Evolutionary conservation across 495 filamentous ascomycete genomes (phyloP), one percentile per base, ranked within the genome.

Genomic region (Penicillium lagena): DNA sequence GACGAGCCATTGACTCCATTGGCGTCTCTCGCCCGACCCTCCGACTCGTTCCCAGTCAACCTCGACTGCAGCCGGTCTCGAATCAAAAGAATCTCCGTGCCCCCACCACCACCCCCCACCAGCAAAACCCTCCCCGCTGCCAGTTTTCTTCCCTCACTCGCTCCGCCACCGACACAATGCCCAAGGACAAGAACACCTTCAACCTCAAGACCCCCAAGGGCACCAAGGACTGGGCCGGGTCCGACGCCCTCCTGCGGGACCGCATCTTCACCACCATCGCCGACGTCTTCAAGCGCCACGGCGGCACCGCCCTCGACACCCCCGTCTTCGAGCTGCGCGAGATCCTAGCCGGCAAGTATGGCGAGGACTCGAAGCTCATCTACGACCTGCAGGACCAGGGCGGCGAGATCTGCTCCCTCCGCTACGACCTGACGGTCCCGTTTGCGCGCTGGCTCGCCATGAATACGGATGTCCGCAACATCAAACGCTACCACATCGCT

Each of bases 401-500:
- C 50, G 89, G 88, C 37, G 87, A 93, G 68, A 72, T 89, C 55
- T 86, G 82, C 70, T 86, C 86, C 9, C 72, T 95, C 46, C 82
- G 90, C 49, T 96, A 95, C 62, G 91, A 96, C 61, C 67, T 96
- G 50, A 95, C 91, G 1, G 89, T 94, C n/a, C 87, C 86, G 13
- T 91, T 90, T 54, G 88, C 87, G 14, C 80, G 89, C 53, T 91
- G 82, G 82, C 79, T 91, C 39, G 87, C 88, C 48, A 89, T 90
- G 86, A 91, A 90, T 71, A 60, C 77, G 10, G 68, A 75, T 42
- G 70, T 89, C 29, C 79, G 84, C 59, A 78, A 64, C 54, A 89
- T 94, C 63, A 94, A 93, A 65, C 75, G 89, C 28, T 93, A 91
- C 63, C 86, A 90, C 69, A 89, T 93, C 49, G 87, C 87, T 45